Evolutionary conservation across 73 alveolate species (phyloP).

Genomic region (Paramecium caudatum): DNA sequence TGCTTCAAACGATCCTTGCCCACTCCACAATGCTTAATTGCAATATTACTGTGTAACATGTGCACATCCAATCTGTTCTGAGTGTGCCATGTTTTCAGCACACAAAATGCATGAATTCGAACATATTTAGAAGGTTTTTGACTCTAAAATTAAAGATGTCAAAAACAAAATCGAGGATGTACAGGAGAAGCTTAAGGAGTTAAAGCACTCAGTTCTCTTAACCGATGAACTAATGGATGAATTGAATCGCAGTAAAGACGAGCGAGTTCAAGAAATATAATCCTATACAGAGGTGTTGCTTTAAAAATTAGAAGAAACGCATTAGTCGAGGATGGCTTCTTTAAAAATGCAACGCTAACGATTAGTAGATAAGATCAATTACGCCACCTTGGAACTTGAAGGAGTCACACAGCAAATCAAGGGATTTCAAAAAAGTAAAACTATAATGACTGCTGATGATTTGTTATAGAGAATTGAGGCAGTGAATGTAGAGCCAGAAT

Average conservation of each 20-base stretch:
- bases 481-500: slow-evolving; percentile 76
- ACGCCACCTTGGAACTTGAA: slow-evolving; percentile 65
- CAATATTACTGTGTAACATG: slow-evolving; percentile 96
- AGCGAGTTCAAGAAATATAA: slow-evolving; percentile 89
- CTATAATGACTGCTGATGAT: slow-evolving; percentile 80
- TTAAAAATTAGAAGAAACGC: slow-evolving; percentile 83
- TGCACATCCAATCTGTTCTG: slow-evolving; percentile 95
- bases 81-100: slow-evolving; percentile 97
- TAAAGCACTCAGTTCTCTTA: background rate
- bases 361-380: slow-evolving; percentile 73
- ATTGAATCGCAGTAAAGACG: slow-evolving; percentile 89
- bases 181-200: background rate
- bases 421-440: slow-evolving; percentile 78
- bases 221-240: slow-evolving; percentile 60
- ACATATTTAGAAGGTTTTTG: slow-evolving; percentile 88
- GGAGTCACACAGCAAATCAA: slow-evolving; percentile 32
- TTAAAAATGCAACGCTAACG: slow-evolving; percentile 69
- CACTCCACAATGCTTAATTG: slow-evolving; percentile 87
- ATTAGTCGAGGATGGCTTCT: slow-evolving; percentile 76
- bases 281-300: slow-evolving; percentile 83
- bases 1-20: slow-evolving; percentile 86
- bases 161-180: slow-evolving; percentile 85
- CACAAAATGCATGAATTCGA: slow-evolving; percentile 96
- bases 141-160: slow-evolving; percentile 83
- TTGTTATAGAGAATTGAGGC: slow-evolving; percentile 76